Base-by-base conservation (phyloP, 306 rosid genomes). In the Rosa chinensis region DNA sequence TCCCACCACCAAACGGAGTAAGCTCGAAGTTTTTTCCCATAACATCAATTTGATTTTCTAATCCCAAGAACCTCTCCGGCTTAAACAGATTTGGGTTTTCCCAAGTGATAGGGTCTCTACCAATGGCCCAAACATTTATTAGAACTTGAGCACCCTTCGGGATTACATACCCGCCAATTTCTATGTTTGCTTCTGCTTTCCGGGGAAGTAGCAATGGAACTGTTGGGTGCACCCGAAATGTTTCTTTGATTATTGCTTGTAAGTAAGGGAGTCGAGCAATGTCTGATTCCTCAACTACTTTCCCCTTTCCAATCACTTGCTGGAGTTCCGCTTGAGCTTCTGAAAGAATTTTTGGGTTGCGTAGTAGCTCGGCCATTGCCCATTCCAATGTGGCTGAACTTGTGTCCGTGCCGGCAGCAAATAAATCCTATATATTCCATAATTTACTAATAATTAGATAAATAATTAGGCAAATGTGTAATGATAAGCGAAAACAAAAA, bases 171-270 rank as follows among this genome's bases (percentile, higher is more conserved):
- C 79, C 63, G 0, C 66, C 21, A 1, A 73, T n/a, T 50, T 53
- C 35, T 39, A 50, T 48, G 16, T 55, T 47, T 20, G 64, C 1
- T 17, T 53, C 28, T 8, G 78, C 78, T 35, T 25, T 56, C 9
- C 45, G 69, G 4, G 69, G 69, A 5, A 64, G 20, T 13, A 64
- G 44, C 42, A 64, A 35, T 6, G 69, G 69, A 5, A 7, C 78
- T 42, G 66, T 5, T 3, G 77, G 67, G 66, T 55, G 67, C 4
- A 74, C 5, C 10, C 78, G 68, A 2, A 74, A 64, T 1, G 79
- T 58, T 45, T 80, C 83, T 67, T 80, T 74, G 25, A 80, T 25
- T 44, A 80, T 14, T 42, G 64, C 69, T 52, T 67, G 83, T 20
- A 80, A 55, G 68, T 55, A 74, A 44, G 83, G 83, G 5, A 80